phyloP scores from a whole-genome alignment of 2,329 filamentous ascomycete species.

The Hymenoscyphus salicellus region DNA sequence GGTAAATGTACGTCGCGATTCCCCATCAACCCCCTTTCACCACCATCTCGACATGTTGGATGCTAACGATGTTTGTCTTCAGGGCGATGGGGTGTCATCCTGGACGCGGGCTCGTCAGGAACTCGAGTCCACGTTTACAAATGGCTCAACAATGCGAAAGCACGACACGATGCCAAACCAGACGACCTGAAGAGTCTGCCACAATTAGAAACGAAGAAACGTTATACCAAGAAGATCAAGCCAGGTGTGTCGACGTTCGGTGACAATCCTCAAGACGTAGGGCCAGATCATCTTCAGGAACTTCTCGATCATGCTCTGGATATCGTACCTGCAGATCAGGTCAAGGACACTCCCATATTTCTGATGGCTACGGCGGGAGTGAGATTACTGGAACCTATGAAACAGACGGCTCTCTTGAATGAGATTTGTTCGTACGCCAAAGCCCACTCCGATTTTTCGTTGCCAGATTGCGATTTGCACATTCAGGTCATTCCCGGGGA shows the following conservation, averaged over 20 bases:
- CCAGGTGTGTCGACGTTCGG: conserved; percentile 92
- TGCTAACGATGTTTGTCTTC: not conserved
- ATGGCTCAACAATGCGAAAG: conserved; percentile 76
- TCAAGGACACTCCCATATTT: conserved; percentile 85
- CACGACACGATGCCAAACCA: conserved; percentile 57
- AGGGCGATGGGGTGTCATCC: conserved; percentile 80
- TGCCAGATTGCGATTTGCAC: conserved; percentile 86
- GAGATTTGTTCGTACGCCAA: conserved; percentile 82
- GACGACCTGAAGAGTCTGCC: conserved; percentile 69
- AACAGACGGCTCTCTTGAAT: conserved; percentile 70
- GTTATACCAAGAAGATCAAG: conserved; percentile 90
- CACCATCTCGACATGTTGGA: not conserved
- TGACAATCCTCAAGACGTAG: conserved; percentile 70
- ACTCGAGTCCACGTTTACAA: conserved; percentile 92
- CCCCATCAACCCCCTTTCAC: not conserved
- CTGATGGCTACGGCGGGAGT: conserved; percentile 95
- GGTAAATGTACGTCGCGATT: conserved; percentile 34
- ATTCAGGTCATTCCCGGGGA: conserved; percentile 94
- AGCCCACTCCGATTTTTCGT: conserved; percentile 71
- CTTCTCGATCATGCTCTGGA: conserved; percentile 79
- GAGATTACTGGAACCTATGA: conserved; percentile 71
- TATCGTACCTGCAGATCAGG: conserved; percentile 71
- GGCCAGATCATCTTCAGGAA: conserved; percentile 73
- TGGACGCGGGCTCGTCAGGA: conserved; percentile 96
- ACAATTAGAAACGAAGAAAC: conserved; percentile 75